Base-by-base conservation (phyloP, 2,329 filamentous ascomycete genomes). In the Beauveria australis region DNA sequence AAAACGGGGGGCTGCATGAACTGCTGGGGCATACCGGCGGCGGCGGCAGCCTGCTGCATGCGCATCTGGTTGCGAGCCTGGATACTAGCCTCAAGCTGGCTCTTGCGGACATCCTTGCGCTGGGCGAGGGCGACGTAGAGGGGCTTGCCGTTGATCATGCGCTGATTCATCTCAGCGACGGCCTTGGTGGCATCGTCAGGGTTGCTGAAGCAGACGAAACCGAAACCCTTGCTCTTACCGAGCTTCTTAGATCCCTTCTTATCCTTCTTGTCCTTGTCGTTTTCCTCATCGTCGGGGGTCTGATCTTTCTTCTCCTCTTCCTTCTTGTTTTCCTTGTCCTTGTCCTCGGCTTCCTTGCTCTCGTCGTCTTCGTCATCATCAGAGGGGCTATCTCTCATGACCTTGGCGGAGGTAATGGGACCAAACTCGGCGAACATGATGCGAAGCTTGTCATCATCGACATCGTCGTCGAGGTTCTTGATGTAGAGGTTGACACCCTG, bases 171-270 rank as follows among this genome's bases (percentile, higher is more conserved):
- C 78, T 99, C 94, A 63, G 92, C 92, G 66, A 99, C 93, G 66
- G 94, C 94, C 86, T 97, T 97, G 79, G 93, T 97, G 67, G 94
- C 94, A 76, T 99, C 94, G 71, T 99, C 94, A 63, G 94, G 92
- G 83, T 96, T 97, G 85, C 90, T 94, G 83, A 99, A 99, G 89
- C 94, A 99, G 73, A 99, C 94, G 76, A 99, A 99, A 70, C 94
- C 94, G 75, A 99, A 99, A 75, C 94, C 94, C 84, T 97, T 99
- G 88, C 92, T 96, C 89, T 97, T 97, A 75, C 94, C 94, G 63
- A 96, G 83, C 79, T 83, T 86, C 75, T 82, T 83, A 65, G 85
- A 82, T 37, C 76, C 72, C 33, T 64, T 57, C 70, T 81, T 83
- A 70, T 84, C 80, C 64, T 83, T 77, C 75, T 86, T 85, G 72